Percentiles rank a stretch among this genome's conserved stretches.
phyloP scores from a whole-genome alignment of 202 grass and related monocot genomes.

The Brachypodium distachyon region DNA sequence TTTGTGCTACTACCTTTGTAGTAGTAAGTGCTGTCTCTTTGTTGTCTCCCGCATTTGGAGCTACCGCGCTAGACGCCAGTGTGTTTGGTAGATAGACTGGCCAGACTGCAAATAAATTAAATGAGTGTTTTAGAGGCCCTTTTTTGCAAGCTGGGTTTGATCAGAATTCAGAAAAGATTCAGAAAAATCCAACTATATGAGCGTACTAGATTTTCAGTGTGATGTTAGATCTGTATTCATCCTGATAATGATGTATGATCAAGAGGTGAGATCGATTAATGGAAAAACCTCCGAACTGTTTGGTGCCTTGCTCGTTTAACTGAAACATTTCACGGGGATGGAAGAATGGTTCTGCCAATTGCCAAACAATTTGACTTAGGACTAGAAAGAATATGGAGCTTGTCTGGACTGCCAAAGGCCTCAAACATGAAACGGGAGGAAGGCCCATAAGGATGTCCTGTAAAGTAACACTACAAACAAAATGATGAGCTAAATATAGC shows the following conservation, averaged over 20 bases:
- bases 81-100: neutral
- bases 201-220: neutral
- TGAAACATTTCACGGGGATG: neutral
- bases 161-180: neutral
- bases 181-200: neutral
- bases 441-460: too few species aligned
- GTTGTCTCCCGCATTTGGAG: neutral
- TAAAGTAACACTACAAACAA: too few species aligned
- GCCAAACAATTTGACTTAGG: too few species aligned
- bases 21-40: slow-evolving; percentile 17
- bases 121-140: neutral
- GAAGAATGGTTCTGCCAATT: too few species aligned
- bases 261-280: neutral
- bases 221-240: neutral
- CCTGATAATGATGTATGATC: neutral
- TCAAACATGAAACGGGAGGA: neutral
- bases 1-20: neutral
- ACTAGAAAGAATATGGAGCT: neutral
- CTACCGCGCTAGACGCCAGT: neutral
- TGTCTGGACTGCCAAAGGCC: neutral
- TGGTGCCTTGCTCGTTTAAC: neutral
- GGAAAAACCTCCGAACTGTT: neutral
- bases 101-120: neutral
- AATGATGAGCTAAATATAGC: neutral
- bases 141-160: neutral